phyloP scores from a whole-genome alignment of 345 rosid species.

The Syzygium grande region DNA sequence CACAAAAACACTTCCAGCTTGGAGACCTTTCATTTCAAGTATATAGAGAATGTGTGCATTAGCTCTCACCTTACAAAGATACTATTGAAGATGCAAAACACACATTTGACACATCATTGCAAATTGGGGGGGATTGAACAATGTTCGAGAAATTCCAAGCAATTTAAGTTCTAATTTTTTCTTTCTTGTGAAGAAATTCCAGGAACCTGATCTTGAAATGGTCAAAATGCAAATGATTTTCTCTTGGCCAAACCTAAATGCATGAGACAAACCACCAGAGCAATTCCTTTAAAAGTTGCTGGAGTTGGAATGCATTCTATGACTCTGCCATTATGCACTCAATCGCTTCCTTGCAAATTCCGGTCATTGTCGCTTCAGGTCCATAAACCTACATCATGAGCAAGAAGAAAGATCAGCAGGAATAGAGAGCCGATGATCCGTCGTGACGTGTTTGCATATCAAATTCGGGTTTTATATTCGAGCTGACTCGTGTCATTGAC shows the following conservation, averaged over 20 bases:
- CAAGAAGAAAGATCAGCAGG: neutral
- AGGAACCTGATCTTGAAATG: neutral
- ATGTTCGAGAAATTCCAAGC: neutral
- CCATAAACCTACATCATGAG: conserved; percentile 63
- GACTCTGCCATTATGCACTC: conserved; percentile 64
- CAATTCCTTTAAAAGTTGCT: neutral
- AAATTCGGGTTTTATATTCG: neutral
- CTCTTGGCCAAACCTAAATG: neutral
- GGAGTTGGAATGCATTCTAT: neutral
- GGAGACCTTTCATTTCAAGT: neutral
- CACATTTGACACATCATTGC: neutral
- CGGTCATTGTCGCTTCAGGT: conserved; percentile 96
- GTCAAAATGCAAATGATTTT: neutral
- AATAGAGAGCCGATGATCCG: neutral
- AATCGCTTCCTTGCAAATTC: conserved; percentile 93
- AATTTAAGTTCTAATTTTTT: no score
- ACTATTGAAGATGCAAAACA: neutral
- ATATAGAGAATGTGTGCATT: neutral
- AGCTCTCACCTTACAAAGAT: neutral
- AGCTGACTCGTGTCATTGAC: neutral
- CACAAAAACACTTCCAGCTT: neutral
- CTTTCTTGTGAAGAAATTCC: neutral
- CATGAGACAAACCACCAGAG: neutral
- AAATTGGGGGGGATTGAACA: neutral
- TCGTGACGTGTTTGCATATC: neutral